Base-by-base conservation (phyloP, 139 green algal genomes). In the Chlorella sp. region DNA sequence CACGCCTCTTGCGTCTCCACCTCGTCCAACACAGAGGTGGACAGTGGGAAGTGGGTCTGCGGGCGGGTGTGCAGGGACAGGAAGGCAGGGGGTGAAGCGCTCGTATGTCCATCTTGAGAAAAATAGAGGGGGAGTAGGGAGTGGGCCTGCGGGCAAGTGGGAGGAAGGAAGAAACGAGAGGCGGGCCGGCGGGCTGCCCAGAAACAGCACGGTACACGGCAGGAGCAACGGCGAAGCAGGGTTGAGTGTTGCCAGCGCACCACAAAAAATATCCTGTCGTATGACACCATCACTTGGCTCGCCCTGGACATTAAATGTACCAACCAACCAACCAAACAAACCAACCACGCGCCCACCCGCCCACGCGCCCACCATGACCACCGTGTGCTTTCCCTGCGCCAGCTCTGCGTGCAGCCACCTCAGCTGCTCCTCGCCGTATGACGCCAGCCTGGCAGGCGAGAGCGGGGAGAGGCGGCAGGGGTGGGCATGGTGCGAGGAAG, bases 351-450 rank as follows among this genome's bases (percentile, higher is more conserved):
- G n/a, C 66, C 66, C 66, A 24, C 32, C 15, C 2, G 9, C n/a
- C 28, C 19, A 37, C 32, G n/a, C 3, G 1, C 85, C 36, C n/a
- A 89, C 85, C 42, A 83, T 36, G n/a, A 90, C 30, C 4, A 90
- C 3, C 0, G 87, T 86, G n/a, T 42, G 87, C 79, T 34, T 57
- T 30, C 87, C 87, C 37, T 86, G 61, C 0, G 40, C n/a, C 79
- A 90, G 87, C 87, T 90, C 64, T 36, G 30, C 21, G 15, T 85
- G 61, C 39, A 90, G 87, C 87, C 87, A 90, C 2, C 64, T 61
- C 87, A 90, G 87, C 87, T 90, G 87, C 39, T 69, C 61, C 39
- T 78, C 61, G 0, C 87, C 87, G 48, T 87, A 90, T 3, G 87
- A 90, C 14, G 61, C 75, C 79, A 90, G 79, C 61, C 87, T 90